phyloP scores from a whole-genome alignment of 2,329 filamentous ascomycete genomes.

The Phaeosphaeria sp. region DNA sequence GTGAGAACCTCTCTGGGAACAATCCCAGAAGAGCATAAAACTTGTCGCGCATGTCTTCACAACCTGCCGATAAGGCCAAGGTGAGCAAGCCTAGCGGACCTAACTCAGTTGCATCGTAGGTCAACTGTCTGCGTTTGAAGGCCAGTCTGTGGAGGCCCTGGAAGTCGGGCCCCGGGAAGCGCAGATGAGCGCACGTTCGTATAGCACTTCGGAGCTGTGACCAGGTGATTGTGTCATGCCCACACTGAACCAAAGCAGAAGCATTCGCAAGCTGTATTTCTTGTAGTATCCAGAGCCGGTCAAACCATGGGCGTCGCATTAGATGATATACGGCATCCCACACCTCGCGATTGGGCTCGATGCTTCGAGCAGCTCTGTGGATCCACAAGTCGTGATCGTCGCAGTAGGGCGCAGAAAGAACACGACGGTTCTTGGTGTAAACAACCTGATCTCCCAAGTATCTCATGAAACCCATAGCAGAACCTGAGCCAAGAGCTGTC shows the following conservation, averaged over 20 bases:
- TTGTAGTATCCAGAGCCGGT: conserved; percentile 7
- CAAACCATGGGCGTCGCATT: conserved; percentile 2
- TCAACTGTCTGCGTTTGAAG: not conserved
- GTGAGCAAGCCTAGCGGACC: not conserved
- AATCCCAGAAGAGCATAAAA: not conserved
- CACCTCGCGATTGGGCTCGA: not conserved
- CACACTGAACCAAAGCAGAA: conserved; percentile 1
- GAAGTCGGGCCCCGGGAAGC: not conserved
- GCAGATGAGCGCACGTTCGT: not conserved
- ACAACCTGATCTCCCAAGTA: not conserved
- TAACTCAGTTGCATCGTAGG: not conserved
- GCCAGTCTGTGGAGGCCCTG: not conserved
- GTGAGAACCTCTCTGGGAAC: not conserved
- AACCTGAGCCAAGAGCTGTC: not conserved
- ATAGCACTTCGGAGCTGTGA: not conserved
- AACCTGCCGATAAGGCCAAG: not conserved
- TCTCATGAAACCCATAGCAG: not conserved
- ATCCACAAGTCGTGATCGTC: not conserved
- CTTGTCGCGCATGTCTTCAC: conserved; percentile 3
- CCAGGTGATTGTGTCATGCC: not conserved
- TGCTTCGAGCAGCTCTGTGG: not conserved
- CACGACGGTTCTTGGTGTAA: not conserved
- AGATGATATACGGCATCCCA: conserved; percentile 3
- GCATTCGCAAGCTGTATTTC: conserved; percentile 2
- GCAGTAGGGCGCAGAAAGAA: not conserved